A percentile compares a stretch with the other conserved stretches of the same genome.
These are phyloP conservation scores for Trichoderma sp. DNA, from an alignment of 2,329 filamentous ascomycete genomes.

Conservation along the genomic window DNA sequence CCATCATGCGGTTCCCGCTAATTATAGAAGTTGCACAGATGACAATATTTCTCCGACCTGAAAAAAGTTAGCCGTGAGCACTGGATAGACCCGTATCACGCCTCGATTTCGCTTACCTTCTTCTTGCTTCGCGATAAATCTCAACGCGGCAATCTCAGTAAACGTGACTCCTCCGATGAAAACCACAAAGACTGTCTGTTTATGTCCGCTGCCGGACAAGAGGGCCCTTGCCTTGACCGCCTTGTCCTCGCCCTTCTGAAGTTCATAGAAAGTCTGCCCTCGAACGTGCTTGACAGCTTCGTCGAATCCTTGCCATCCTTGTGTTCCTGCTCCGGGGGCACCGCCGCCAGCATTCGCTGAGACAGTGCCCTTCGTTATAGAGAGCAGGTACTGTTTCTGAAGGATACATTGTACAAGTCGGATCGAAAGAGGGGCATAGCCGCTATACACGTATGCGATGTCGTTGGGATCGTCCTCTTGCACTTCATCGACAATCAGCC, in stretches of 20 bases:
- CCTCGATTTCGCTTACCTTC: slow-evolving; percentile 49
- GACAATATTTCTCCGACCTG: slow-evolving; percentile 74
- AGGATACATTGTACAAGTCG: slow-evolving; percentile 88
- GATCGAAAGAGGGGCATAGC: slow-evolving; percentile 89
- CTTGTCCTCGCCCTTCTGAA: slow-evolving; percentile 90
- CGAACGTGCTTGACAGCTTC: slow-evolving; percentile 84
- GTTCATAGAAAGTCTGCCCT: slow-evolving; percentile 86
- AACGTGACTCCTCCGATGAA: slow-evolving; percentile 97
- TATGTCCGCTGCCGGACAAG: slow-evolving; percentile 72
- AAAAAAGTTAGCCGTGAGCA: slow-evolving; percentile 20
- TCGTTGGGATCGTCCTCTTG: slow-evolving; percentile 93
- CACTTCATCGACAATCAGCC: slow-evolving; percentile 92
- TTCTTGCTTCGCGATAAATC: slow-evolving; percentile 85
- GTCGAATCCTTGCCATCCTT: slow-evolving; percentile 92
- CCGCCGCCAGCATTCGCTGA: slow-evolving; percentile 30
- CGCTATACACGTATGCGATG: slow-evolving; percentile 96
- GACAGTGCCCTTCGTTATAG: slow-evolving; percentile 63
- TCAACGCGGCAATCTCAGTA: slow-evolving; percentile 88
- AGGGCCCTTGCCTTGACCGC: slow-evolving; percentile 82
- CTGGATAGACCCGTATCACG: background rate
- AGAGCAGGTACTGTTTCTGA: slow-evolving; percentile 81
- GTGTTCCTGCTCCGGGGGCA: slow-evolving; percentile 55
- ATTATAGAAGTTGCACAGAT: slow-evolving; percentile 92
- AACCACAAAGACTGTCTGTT: slow-evolving; percentile 91
- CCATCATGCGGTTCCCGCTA: slow-evolving; percentile 86